Evolutionary conservation across 2,329 filamentous ascomycete species (phyloP).

Genomic region (Xylariales sp.): DNA sequence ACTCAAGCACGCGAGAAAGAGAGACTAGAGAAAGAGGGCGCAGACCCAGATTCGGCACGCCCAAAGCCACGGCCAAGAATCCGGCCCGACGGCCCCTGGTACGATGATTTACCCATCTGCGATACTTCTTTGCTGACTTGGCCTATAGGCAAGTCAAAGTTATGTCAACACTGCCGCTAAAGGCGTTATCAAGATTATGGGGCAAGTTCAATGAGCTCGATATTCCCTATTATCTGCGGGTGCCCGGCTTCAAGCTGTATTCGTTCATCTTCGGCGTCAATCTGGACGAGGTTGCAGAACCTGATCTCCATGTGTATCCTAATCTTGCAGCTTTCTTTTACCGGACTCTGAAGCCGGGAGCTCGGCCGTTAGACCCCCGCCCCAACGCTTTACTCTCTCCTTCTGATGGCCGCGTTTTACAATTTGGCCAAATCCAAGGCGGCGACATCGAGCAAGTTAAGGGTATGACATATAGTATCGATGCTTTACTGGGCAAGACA

Average conservation of each 20-base stretch:
- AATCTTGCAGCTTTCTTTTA: conserved; percentile 98
- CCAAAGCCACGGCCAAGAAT: conserved; percentile 57
- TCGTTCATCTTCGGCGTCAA: conserved; percentile 89
- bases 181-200: conserved; percentile 86
- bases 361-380: conserved; percentile 77
- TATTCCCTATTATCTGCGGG: conserved; percentile 81
- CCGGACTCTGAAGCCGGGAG: conserved; percentile 84
- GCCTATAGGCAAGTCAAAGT: conserved; percentile 73
- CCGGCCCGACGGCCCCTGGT: conserved; percentile 82
- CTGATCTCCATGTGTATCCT: conserved; percentile 82
- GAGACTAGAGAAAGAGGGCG: conserved; percentile 41
- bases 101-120: conserved; percentile 16
- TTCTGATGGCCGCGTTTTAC: conserved; percentile 84
- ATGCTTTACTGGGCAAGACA: conserved; percentile 77
- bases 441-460: conserved; percentile 98
- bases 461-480: conserved; percentile 95
- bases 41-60: conserved; percentile 30
- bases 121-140: neutral
- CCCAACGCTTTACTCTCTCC: conserved; percentile 79
- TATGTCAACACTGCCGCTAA: conserved; percentile 89
- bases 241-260: conserved; percentile 89
- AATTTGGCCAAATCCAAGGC: conserved; percentile 87
- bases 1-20: conserved; percentile 55
- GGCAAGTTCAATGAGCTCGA: conserved; percentile 86
- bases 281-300: conserved; percentile 80